Evolutionary conservation across 768 basidiomycete genomes (phyloP).

Genomic region (Rhodocollybia butyracea): DNA sequence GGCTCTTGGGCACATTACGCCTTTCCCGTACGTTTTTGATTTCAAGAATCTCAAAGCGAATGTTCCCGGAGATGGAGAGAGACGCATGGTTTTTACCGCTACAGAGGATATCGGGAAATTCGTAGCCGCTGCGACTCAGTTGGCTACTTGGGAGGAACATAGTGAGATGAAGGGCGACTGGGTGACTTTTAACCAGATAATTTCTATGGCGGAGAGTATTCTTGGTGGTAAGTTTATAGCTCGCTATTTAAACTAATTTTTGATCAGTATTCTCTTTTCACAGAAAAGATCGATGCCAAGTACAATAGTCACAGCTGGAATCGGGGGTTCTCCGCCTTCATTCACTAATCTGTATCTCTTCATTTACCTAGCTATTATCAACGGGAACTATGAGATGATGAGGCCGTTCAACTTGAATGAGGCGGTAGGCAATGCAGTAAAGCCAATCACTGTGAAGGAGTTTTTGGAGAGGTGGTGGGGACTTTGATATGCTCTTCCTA

Average conservation of each 20-base stretch:
- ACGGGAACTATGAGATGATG: background rate
- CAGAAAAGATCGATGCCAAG: background rate
- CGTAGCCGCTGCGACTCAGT: constrained; percentile 1
- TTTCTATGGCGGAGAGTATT: background rate
- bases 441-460: background rate
- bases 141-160: background rate
- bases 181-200: background rate
- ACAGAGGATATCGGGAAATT: constrained; percentile 2
- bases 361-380: background rate
- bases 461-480: constrained; percentile 1
- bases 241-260: background rate
- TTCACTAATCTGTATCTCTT: background rate
- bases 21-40: constrained; percentile 2
- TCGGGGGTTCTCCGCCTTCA: background rate
- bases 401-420: background rate
- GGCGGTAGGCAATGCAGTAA: background rate
- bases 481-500: background rate
- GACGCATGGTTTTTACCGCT: background rate
- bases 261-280: background rate
- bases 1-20: background rate
- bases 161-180: background rate
- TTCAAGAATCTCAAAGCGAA: background rate
- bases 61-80: constrained; percentile 2
- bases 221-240: background rate
- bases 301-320: background rate